Evolutionary conservation across 2,329 filamentous ascomycete species (phyloP), one percentile per base, ranked within the genome.

Genomic region (Fusarium keratoplasticum): DNA sequence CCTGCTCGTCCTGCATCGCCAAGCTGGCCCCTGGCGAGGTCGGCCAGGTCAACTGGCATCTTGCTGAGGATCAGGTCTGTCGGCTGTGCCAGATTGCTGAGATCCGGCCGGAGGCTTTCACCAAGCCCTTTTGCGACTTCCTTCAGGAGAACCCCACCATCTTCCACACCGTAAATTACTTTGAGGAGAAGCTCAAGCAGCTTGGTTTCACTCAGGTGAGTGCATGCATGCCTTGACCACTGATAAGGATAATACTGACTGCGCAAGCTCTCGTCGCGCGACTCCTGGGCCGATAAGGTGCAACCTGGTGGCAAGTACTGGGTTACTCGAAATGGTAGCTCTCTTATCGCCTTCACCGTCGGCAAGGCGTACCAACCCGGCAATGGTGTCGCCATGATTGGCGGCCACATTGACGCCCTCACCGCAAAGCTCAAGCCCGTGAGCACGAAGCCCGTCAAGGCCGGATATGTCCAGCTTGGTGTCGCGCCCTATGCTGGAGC

Each of bases 401-500:
- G 94, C 4, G 95, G 95, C 9, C 96, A 98, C 83, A 93, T 98
- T 72, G 96, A 98, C 83, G 95, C 96, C 55, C 86, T 98, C 62
- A 97, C 95, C 18, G 94, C 95, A 20, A 94, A 92, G 83, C 86
- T 98, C 77, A 98, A 98, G 90, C 96, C 96, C 11, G 90, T 98
- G 31, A 95, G 95, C 79, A 94, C 90, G 79, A 91, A 98, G 79
- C 91, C 93, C n/a, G 94, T 88, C 77, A 95, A 93, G 81, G 93
- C 94, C 35, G 96, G 96, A 63, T 99, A 95, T 80, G 83, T 94
- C 31, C 95, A 98, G 85, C 89, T 98, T 8, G 96, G 94, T 27
- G 94, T 98, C 62, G 95, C 96, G 3, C 96, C 94, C 1, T 99
- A 98, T 81, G 96, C 95, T 11, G 96, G 96, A 60, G 95, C 87